Percentiles rank a stretch among this genome's conserved stretches.
phyloP scores from a whole-genome alignment of 495 filamentous ascomycete species.

The Podospora pseudocomata region DNA sequence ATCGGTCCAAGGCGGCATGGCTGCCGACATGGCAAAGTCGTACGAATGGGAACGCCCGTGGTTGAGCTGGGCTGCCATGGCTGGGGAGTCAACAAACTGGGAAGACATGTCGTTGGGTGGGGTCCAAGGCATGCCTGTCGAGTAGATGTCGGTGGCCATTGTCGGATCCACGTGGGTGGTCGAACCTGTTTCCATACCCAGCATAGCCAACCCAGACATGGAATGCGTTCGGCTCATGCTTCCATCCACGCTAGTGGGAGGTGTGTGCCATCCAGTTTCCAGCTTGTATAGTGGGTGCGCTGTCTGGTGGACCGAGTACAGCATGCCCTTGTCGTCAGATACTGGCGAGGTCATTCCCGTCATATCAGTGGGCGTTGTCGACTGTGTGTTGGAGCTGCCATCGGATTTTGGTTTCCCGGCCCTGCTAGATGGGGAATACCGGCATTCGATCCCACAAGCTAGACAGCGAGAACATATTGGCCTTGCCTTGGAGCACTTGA shows the following conservation, averaged over 20 bases:
- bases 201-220: slow-evolving; percentile 33
- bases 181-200: slow-evolving; percentile 30
- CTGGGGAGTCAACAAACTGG: slow-evolving; percentile 32
- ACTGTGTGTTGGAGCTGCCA: slow-evolving; percentile 28
- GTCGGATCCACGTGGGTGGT: slow-evolving; percentile 29
- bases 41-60: slow-evolving; percentile 35
- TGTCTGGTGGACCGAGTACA: slow-evolving; percentile 20
- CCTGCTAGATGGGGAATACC: slow-evolving; percentile 50
- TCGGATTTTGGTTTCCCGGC: slow-evolving; percentile 45
- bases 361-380: slow-evolving; percentile 19
- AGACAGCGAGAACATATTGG: slow-evolving; percentile 50
- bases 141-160: slow-evolving; percentile 34
- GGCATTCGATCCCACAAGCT: slow-evolving; percentile 44
- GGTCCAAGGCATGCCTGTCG: slow-evolving; percentile 36
- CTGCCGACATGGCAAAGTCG: slow-evolving; percentile 33
- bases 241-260: slow-evolving; percentile 34
- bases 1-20: slow-evolving; percentile 24
- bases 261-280: slow-evolving; percentile 36
- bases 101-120: slow-evolving; percentile 32
- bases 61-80: slow-evolving; percentile 23
- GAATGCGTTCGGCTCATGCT: slow-evolving; percentile 36
- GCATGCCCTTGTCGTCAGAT: slow-evolving; percentile 31
- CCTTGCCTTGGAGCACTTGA: slow-evolving; percentile 51
- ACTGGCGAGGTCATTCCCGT: slow-evolving; percentile 20
- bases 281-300: slow-evolving; percentile 28